Evolutionary conservation across 2,329 filamentous ascomycete genomes (phyloP), one percentile per base, ranked within the genome.

Genomic region (Aureobasidium vineae): DNA sequence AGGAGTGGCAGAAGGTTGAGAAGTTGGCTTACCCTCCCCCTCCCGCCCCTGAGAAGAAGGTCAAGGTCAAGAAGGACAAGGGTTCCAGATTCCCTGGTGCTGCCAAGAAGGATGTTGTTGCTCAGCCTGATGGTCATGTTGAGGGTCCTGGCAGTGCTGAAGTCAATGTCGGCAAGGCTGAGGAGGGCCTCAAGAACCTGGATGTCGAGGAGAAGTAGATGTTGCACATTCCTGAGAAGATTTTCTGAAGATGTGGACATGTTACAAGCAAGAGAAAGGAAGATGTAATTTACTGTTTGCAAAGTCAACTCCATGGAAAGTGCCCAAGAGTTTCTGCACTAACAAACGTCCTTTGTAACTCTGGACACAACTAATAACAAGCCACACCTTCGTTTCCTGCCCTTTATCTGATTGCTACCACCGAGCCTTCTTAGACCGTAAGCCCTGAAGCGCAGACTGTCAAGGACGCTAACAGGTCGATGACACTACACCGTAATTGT

Each of bases 1-100:
- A 84, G 36, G 91, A 93, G 73, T 98, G 92, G 92, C 89, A 96
- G 79, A 86, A 88, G 66, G 84, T 92, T 64, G 85, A 88, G 60
- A 76, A 85, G 63, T 88, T 89, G 75, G 95, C 93, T 36, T 99
- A 98, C 84, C 95, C 95, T 21, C 86, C 86, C 1, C 80, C 80
- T 8, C 82, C 84, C 0, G 81, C 82, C 31, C 77, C 80, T 3
- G 84, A 86, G 71, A 84, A 85, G 75, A 88, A 91, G 81, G 90
- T 92, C 79, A 86, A 84, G 74, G 81, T 84, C 70, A 86, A 86
- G 73, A 95, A 93, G 83, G 86, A 93, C 72, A 88, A 89, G 78
- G 90, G 90, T 1, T 84, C 85, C 1, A 83, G 85, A 68, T 84
- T 88, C 74, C 88, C 87, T 0, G 85, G 84, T 61, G 67, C 68